These are phyloP conservation scores for Corchorus olitorius DNA, from an alignment of 345 rosid genomes.

Conservation along the genomic window DNA sequence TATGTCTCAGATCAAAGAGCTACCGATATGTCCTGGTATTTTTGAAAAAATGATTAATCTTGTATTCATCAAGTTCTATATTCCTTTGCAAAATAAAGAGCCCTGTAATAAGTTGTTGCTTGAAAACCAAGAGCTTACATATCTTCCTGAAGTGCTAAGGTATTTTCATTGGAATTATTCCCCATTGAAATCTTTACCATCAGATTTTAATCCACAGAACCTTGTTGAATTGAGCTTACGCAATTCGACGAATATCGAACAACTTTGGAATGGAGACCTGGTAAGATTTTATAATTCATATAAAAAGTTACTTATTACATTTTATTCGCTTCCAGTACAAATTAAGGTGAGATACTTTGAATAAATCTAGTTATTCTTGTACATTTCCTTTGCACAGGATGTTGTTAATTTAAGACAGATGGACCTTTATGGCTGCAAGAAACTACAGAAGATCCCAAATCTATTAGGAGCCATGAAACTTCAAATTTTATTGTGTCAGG, in stretches of 20 bases:
- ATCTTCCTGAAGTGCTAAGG: conserved; percentile 32
- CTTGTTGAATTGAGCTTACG: conserved; percentile 31
- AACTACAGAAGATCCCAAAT: conserved; percentile 22
- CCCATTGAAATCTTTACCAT: conserved; percentile 32
- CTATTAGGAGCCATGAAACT: conserved; percentile 28
- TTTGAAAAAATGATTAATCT: conserved; percentile 37
- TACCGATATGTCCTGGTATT: conserved; percentile 20
- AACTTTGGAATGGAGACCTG: conserved; percentile 29
- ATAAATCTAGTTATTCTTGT: not conserved
- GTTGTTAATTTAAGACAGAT: conserved; percentile 31
- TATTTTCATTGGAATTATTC: conserved; percentile 37
- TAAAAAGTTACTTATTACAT: no score
- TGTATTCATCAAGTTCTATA: conserved; percentile 33
- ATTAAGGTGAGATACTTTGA: not conserved
- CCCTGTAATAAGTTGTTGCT: not conserved
- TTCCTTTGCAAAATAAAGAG: not conserved
- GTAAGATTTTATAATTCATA: conserved; percentile 5
- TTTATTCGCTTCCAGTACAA: not conserved
- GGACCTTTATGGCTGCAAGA: conserved; percentile 22
- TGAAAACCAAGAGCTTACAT: conserved; percentile 21
- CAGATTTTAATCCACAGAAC: no score
- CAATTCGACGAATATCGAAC: conserved; percentile 25
- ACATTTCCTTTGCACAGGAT: conserved; percentile 19
- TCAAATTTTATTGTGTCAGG: conserved; percentile 21
- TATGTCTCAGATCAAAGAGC: conserved; percentile 22